Evolutionary conservation across 2,329 filamentous ascomycete genomes (phyloP).

Genomic region (Thelonectria blattea): DNA sequence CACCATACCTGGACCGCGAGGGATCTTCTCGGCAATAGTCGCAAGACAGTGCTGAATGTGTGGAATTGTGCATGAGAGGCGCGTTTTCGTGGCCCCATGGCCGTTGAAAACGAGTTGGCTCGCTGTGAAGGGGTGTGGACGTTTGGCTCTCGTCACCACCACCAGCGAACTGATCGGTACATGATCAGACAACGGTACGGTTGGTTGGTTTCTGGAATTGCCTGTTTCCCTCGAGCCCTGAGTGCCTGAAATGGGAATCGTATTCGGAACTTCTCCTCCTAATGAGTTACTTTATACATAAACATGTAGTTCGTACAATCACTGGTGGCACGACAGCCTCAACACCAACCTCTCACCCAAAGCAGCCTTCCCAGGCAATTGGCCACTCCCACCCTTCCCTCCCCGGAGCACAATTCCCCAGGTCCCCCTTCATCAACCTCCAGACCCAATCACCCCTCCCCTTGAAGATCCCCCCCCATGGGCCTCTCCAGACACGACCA

Average conservation of each 20-base stretch:
- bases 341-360: background rate
- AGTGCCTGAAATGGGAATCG: background rate
- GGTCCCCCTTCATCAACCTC: background rate
- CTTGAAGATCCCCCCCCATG: background rate
- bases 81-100: constrained; percentile 1
- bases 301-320: too few relatives aligned
- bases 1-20: constrained; percentile 1
- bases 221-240: background rate
- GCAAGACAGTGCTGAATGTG: background rate
- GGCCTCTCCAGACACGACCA: constrained; percentile 1
- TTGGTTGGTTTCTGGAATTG: background rate
- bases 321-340: background rate
- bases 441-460: background rate
- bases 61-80: constrained; percentile 9
- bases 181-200: background rate
- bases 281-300: too few relatives aligned
- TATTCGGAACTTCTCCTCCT: background rate
- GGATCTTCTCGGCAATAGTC: background rate
- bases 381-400: background rate
- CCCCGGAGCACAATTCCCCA: background rate
- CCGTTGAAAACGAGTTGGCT: background rate
- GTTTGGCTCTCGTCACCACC: background rate
- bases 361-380: background rate
- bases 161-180: background rate
- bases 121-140: background rate